These are phyloP conservation scores for Tolypocladium pustulatum DNA, from an alignment of 2,329 filamentous ascomycete genomes.

Conservation along the genomic window DNA sequence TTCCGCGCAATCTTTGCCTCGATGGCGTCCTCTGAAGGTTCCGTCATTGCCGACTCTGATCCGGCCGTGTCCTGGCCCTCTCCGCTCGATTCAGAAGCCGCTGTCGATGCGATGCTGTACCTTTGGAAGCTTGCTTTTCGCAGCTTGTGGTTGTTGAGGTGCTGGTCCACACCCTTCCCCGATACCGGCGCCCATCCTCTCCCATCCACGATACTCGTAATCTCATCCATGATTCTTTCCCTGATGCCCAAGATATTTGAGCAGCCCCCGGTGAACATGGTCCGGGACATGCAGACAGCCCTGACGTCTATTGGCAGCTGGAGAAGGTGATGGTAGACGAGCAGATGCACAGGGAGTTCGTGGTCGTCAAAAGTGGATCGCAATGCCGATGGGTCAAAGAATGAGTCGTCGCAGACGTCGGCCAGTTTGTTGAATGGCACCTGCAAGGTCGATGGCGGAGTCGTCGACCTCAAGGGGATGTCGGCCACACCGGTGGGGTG, in stretches of 20 bases:
- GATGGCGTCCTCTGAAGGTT: conserved; percentile 18
- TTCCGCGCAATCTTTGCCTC: conserved; percentile 26
- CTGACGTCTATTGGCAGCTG: conserved; percentile 73
- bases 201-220: conserved; percentile 53
- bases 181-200: conserved; percentile 70
- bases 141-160: conserved; percentile 34
- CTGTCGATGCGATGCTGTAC: conserved; percentile 9
- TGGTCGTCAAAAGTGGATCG: conserved; percentile 67
- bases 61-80: conserved; percentile 12
- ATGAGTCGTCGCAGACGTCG: conserved; percentile 62
- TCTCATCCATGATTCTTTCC: conserved; percentile 63
- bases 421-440: conserved; percentile 62
- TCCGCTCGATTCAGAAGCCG: conserved; percentile 11
- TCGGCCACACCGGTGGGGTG: conserved; percentile 19
- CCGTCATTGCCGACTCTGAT: conserved; percentile 12
- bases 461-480: conserved; percentile 36
- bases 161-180: conserved; percentile 54
- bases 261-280: conserved; percentile 76
- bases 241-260: conserved; percentile 72
- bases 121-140: conserved; percentile 13
- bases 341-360: conserved; percentile 65
- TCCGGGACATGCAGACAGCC: conserved; percentile 76
- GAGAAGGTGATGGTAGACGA: conserved; percentile 69
- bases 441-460: conserved; percentile 43
- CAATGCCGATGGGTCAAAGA: conserved; percentile 51